Evolutionary conservation across 2,329 filamentous ascomycete genomes (phyloP).

Genomic region (Chaetomium sp.): DNA sequence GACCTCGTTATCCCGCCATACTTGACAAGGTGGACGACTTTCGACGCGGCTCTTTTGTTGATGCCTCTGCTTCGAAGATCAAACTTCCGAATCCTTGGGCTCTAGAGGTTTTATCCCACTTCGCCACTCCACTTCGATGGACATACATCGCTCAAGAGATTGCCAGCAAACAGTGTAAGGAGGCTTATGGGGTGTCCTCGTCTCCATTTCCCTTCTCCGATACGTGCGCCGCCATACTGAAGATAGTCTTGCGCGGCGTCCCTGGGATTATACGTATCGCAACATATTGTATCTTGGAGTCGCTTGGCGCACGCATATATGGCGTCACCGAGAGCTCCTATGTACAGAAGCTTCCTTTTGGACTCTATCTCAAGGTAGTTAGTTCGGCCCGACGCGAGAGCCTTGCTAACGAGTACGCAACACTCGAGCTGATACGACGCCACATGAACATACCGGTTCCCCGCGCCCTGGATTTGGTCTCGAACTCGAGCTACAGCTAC

Average conservation of each 20-base stretch:
- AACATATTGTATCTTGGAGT: not conserved
- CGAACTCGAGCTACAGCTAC: not conserved
- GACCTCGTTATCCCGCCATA: not conserved
- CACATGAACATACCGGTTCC: constrained; percentile 4
- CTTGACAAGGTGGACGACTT: not conserved
- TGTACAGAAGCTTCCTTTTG: constrained; percentile 9
- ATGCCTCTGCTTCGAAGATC: not conserved
- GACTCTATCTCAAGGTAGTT: constrained; percentile 2
- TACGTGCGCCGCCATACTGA: not conserved
- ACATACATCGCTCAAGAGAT: constrained; percentile 7
- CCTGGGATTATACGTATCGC: not conserved
- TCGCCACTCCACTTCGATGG: constrained; percentile 6
- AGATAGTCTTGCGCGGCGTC: not conserved
- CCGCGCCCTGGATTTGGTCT: constrained; percentile 5
- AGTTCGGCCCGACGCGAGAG: not conserved
- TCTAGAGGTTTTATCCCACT: not conserved
- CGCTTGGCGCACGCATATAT: not conserved
- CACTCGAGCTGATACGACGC: not conserved
- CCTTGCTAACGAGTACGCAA: constrained; percentile 3
- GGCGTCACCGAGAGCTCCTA: not conserved
- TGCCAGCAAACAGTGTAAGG: not conserved
- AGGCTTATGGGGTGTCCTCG: not conserved
- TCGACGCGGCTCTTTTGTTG: not conserved
- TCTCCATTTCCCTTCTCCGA: not conserved
- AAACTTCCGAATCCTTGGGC: not conserved